phyloP scores from a whole-genome alignment of 106 monocot species.

The Gastrodia elata region DNA sequence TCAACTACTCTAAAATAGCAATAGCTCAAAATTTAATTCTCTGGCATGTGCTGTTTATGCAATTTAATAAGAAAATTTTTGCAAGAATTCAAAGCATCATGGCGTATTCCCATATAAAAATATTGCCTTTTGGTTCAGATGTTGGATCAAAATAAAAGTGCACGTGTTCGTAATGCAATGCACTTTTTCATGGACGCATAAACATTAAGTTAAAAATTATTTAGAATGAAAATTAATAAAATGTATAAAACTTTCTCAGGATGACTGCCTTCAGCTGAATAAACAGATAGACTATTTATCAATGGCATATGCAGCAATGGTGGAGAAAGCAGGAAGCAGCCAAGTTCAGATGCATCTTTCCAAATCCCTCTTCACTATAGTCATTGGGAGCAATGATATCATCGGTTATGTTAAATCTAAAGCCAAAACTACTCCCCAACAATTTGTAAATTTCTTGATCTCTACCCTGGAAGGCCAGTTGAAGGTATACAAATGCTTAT shows the following conservation, averaged over 20 bases:
- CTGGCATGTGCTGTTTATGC: too few species aligned
- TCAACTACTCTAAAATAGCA: too few species aligned
- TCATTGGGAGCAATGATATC: constrained; percentile 36
- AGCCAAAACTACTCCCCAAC: constrained; percentile 9
- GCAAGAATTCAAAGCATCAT: too few species aligned
- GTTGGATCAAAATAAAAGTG: too few species aligned
- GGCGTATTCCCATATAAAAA: too few species aligned
- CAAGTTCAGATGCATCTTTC: constrained; percentile 15
- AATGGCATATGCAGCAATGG: constrained; percentile 11
- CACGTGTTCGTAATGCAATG: too few species aligned
- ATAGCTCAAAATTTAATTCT: too few species aligned
- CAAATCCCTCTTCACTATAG: constrained; percentile 16
- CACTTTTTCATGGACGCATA: too few species aligned
- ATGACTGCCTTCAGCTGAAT: constrained; percentile 18
- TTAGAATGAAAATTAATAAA: too few species aligned
- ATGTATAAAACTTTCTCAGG: constrained; percentile 8
- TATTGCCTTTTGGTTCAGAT: too few species aligned
- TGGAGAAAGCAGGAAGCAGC: constrained; percentile 6
- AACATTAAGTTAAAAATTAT: too few species aligned
- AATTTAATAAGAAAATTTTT: too few species aligned
- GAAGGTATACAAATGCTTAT: constrained; percentile 13
- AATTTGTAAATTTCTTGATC: constrained; percentile 24
- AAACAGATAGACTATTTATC: constrained; percentile 27
- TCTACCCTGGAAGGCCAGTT: constrained; percentile 23
- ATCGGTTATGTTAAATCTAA: constrained; percentile 11